These are phyloP conservation scores for Beta lomatogona DNA, from an alignment of 179 eudicot species.

Conservation along the genomic window DNA sequence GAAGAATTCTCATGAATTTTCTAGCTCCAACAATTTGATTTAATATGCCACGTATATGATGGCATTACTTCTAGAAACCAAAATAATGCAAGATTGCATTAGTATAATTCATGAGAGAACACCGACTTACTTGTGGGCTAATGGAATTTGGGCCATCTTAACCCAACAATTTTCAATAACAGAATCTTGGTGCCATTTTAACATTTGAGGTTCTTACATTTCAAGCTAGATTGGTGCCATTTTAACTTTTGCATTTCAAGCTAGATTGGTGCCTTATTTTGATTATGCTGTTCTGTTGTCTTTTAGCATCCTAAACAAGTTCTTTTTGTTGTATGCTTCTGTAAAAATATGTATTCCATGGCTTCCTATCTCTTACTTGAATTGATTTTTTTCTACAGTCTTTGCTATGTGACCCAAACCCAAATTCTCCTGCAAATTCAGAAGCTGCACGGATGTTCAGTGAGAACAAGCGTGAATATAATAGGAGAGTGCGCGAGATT, in stretches of 20 bases:
- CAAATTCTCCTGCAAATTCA: conserved; percentile 77
- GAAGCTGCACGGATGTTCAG: conserved; percentile 75
- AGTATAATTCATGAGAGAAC: no score
- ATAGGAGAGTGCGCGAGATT: conserved; percentile 68
- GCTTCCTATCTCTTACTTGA: neutral
- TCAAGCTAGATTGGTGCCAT: no score
- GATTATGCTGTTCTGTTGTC: neutral
- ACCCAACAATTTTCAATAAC: no score
- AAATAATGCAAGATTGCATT: no score
- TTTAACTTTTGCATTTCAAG: neutral
- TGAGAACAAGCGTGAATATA: conserved; percentile 77
- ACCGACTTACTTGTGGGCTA: no score
- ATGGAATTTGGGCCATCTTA: no score
- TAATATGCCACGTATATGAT: no score
- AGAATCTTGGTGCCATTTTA: neutral
- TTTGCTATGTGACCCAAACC: conserved; percentile 72
- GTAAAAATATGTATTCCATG: neutral
- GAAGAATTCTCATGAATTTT: no score
- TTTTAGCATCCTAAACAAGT: neutral
- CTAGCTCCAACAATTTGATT: no score
- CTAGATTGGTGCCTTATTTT: neutral
- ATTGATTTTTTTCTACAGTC: conserved; percentile 41
- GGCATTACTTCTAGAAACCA: no score
- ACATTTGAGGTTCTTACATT: no score
- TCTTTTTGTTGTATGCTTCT: no score